Evolutionary conservation across 495 filamentous ascomycete species (phyloP).

Genomic region (Lophiostoma macrostomum): DNA sequence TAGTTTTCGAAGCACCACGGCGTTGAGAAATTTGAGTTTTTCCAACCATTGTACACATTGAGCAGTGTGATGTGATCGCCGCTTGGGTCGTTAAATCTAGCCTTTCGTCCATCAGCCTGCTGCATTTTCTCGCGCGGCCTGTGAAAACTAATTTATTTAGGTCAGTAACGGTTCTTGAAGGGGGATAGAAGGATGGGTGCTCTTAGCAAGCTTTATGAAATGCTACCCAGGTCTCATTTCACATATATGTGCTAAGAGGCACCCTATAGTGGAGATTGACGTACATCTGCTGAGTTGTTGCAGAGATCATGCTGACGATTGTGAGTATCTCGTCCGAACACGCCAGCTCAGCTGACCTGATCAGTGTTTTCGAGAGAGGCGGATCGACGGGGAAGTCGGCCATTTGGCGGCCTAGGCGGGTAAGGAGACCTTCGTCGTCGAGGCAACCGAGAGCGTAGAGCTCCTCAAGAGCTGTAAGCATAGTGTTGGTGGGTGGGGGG

Average conservation of each 20-base stretch:
- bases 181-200: too few species aligned
- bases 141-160: conserved; percentile 82
- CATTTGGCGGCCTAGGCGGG: conserved; percentile 91
- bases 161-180: too few species aligned
- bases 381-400: conserved; percentile 97
- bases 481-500: conserved; percentile 93
- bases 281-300: too few species aligned
- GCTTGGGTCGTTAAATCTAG: conserved; percentile 92
- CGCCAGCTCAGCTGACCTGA: conserved; percentile 77
- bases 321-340: conserved; percentile 92
- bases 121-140: conserved; percentile 94
- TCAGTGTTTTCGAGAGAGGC: conserved; percentile 81
- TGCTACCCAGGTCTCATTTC: too few species aligned
- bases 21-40: conserved; percentile 70
- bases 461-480: conserved; percentile 94
- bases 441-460: conserved; percentile 88
- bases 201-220: too few species aligned
- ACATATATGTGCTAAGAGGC: too few species aligned
- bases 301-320: conserved; percentile 90
- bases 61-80: conserved; percentile 93
- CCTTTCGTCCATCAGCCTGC: conserved; percentile 95
- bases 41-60: conserved; percentile 97
- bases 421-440: conserved; percentile 94
- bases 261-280: too few species aligned
- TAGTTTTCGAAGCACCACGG: conserved; percentile 98